These are phyloP conservation scores for Picochlorum sp. DNA, from an alignment of 139 green algal species.

Conservation along the genomic window DNA sequence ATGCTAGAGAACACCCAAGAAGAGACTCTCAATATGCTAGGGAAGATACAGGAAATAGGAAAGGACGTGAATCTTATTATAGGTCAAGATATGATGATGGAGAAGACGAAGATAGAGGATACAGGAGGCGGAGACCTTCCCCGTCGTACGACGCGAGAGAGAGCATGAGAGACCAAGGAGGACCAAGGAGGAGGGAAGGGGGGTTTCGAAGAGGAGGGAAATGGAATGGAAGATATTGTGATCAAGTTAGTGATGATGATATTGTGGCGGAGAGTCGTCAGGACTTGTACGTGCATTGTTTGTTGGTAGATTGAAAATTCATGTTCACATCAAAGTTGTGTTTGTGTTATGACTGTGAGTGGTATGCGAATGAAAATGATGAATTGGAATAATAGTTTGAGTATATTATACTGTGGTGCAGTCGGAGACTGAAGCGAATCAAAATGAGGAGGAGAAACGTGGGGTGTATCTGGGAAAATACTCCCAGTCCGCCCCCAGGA, in stretches of 20 bases:
- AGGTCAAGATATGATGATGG: too few species aligned
- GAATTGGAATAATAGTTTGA: too few species aligned
- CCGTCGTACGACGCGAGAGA: too few species aligned
- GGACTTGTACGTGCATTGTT: conserved; percentile 15
- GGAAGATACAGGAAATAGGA: too few species aligned
- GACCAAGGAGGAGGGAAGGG: neutral
- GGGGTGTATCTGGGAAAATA: conserved; percentile 53
- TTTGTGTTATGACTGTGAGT: too few species aligned
- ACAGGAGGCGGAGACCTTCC: neutral
- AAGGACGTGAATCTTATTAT: too few species aligned
- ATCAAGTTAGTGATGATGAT: conserved; percentile 26
- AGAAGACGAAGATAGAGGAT: neutral
- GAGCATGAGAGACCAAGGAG: neutral
- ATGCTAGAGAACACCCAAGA: too few species aligned
- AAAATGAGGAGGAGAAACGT: conserved; percentile 48
- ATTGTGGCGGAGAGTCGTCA: conserved; percentile 15
- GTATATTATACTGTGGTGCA: conserved; percentile 20
- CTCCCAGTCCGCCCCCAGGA: conserved; percentile 45
- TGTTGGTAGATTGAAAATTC: neutral
- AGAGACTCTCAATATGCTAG: too few species aligned
- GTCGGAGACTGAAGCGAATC: conserved; percentile 51
- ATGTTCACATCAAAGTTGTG: neutral
- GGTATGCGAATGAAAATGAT: too few species aligned
- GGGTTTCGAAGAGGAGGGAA: neutral
- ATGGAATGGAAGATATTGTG: neutral